Percentiles rank a stretch among this genome's conserved stretches.
Evolutionary conservation across 345 rosid species (phyloP).

Genomic region (Murraya koenigii): DNA sequence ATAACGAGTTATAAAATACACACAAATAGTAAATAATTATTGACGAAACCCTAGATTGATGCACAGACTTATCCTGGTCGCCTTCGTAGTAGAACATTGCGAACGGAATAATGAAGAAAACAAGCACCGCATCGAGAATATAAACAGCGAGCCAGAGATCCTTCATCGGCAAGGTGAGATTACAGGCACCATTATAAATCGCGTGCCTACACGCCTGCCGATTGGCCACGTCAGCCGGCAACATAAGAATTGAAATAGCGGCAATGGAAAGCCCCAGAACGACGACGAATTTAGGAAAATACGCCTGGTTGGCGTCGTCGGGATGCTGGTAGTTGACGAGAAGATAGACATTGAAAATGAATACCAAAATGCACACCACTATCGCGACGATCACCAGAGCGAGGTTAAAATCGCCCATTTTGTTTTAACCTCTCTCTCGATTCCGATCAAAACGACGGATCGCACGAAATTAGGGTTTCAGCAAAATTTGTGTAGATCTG

Average conservation of each 20-base stretch:
- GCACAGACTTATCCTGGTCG: slow-evolving; percentile 92
- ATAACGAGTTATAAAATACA: background rate
- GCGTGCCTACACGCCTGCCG: slow-evolving; percentile 96
- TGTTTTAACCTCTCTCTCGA: slow-evolving; percentile 24
- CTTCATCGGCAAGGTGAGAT: slow-evolving; percentile 93
- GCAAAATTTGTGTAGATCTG: slow-evolving; percentile 28
- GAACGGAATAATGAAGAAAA: slow-evolving; percentile 91
- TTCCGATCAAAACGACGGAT: slow-evolving; percentile 27
- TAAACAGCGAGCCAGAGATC: slow-evolving; percentile 94
- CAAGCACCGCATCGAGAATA: slow-evolving; percentile 80
- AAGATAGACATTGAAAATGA: slow-evolving; percentile 86
- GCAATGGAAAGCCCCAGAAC: slow-evolving; percentile 89
- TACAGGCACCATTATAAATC: slow-evolving; percentile 90
- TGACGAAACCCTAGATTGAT: slow-evolving; percentile 16
- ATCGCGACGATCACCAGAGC: slow-evolving; percentile 96
- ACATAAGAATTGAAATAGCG: slow-evolving; percentile 88
- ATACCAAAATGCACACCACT: slow-evolving; percentile 81
- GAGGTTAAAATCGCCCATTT: slow-evolving; percentile 99
- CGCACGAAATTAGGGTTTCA: slow-evolving; percentile 33
- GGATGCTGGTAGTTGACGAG: slow-evolving; percentile 99
- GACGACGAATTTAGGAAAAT: slow-evolving; percentile 95
- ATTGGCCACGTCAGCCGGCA: slow-evolving; percentile 98
- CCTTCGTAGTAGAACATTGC: slow-evolving; percentile 99
- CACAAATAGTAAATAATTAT: background rate
- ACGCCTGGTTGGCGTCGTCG: slow-evolving; percentile 96